These are phyloP conservation scores for Populus hybrid DNA, from an alignment of 441 rosid genomes.

Conservation along the genomic window DNA sequence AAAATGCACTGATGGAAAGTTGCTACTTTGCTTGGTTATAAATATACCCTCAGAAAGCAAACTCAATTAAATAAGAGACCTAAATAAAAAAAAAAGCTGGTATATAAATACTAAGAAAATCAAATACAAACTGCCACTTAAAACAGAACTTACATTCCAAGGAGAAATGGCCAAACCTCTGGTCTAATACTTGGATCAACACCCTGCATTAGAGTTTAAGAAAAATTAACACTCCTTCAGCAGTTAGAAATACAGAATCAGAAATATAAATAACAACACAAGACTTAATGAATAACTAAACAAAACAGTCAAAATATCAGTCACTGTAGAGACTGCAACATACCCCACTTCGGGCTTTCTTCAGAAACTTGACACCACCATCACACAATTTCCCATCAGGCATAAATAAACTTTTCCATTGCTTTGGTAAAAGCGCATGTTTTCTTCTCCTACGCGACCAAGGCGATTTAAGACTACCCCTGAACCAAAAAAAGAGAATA, in stretches of 20 bases:
- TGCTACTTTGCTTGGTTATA: too few relatives aligned
- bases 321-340: constrained; percentile 20
- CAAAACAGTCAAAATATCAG: neutral
- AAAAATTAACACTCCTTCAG: neutral
- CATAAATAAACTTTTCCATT: too few relatives aligned
- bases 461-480: constrained; percentile 78
- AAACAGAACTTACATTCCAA: constrained; percentile 65
- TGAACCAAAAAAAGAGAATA: constrained; percentile 12
- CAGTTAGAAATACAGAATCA: neutral
- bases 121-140: too few relatives aligned
- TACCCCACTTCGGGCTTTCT: constrained; percentile 63
- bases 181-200: too few relatives aligned
- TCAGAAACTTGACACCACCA: too few relatives aligned
- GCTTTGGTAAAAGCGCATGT: constrained; percentile 15
- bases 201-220: too few relatives aligned
- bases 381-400: too few relatives aligned
- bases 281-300: neutral
- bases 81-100: too few relatives aligned
- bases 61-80: too few relatives aligned
- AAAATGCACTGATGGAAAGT: too few relatives aligned
- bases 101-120: neutral
- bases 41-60: too few relatives aligned
- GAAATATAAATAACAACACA: neutral
- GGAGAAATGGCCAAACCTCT: too few relatives aligned
- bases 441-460: constrained; percentile 90